phyloP scores from a whole-genome alignment of 805 yeast species.

The Sugiyamaella americana region DNA sequence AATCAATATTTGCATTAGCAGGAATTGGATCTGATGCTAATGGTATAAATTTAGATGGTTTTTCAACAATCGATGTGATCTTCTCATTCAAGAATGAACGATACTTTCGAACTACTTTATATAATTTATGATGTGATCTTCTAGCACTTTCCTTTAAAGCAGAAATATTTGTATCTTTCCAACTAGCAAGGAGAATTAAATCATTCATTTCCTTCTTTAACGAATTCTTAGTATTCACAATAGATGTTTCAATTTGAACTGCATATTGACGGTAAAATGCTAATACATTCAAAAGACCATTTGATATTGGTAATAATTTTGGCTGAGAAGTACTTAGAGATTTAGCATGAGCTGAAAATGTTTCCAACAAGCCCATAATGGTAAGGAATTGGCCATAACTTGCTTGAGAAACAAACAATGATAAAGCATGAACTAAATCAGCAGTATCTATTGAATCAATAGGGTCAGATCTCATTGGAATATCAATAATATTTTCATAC shows the following conservation, averaged over 20 bases:
- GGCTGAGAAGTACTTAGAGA: conserved; percentile 22
- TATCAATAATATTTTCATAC: conserved; percentile 58
- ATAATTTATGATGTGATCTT: conserved; percentile 76
- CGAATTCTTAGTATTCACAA: conserved; percentile 43
- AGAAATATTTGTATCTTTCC: conserved; percentile 94
- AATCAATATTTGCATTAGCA: background rate
- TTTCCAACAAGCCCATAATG: conserved; percentile 54
- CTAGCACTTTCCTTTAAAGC: conserved; percentile 93
- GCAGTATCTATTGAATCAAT: conserved; percentile 23
- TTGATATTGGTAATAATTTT: conserved; percentile 27
- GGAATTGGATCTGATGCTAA: background rate
- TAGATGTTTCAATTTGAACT: conserved; percentile 40
- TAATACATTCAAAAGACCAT: conserved; percentile 52
- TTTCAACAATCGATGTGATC: conserved; percentile 51
- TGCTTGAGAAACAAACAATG: conserved; percentile 68
- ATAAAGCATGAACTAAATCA: conserved; percentile 51
- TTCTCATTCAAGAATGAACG: conserved; percentile 52
- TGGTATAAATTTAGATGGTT: conserved; percentile 32
- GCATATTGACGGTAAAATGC: conserved; percentile 63
- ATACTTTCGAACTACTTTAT: conserved; percentile 78
- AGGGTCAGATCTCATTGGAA: conserved; percentile 28
- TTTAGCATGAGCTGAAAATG: conserved; percentile 55
- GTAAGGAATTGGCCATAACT: conserved; percentile 65
- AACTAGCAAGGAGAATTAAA: conserved; percentile 81
- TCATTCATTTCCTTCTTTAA: conserved; percentile 79